Evolutionary conservation across 2,329 filamentous ascomycete species (phyloP).

Genomic region (Plectosphaerella cucumerina): DNA sequence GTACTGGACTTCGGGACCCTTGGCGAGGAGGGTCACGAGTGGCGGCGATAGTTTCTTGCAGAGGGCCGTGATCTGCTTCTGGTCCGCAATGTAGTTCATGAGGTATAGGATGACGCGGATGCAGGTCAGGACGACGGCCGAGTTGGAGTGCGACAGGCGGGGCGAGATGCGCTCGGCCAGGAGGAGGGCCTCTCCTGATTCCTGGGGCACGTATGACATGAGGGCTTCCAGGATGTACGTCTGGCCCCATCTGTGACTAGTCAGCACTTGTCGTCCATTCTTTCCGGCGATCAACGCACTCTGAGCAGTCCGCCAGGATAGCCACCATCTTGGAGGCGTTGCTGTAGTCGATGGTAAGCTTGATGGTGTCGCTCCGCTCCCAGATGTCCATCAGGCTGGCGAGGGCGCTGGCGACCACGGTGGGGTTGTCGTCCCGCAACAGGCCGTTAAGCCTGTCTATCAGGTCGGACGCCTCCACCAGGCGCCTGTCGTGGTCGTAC

Average conservation of each 20-base stretch:
- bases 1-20: conserved; percentile 98
- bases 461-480: conserved; percentile 86
- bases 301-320: conserved; percentile 92
- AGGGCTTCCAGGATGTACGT: conserved; percentile 97
- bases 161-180: conserved; percentile 92
- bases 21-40: conserved; percentile 88
- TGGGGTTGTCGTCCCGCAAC: conserved; percentile 93
- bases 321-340: conserved; percentile 98
- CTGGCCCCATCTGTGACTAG: conserved; percentile 77
- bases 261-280: conserved; percentile 6
- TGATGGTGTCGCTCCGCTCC: conserved; percentile 96
- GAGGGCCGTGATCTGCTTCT: conserved; percentile 80
- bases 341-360: conserved; percentile 93
- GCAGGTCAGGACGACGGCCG: conserved; percentile 90
- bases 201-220: conserved; percentile 96
- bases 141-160: conserved; percentile 95
- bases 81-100: conserved; percentile 96
- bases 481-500: conserved; percentile 89
- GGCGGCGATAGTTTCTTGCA: conserved; percentile 94
- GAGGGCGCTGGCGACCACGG: conserved; percentile 90
- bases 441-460: conserved; percentile 89
- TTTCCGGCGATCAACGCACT: conserved; percentile 60
- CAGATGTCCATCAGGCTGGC: conserved; percentile 95
- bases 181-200: conserved; percentile 79
- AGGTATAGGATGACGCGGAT: conserved; percentile 95